These are phyloP conservation scores for Calonectria naviculata DNA, from an alignment of 2,329 filamentous ascomycete species.

Conservation along the genomic window DNA sequence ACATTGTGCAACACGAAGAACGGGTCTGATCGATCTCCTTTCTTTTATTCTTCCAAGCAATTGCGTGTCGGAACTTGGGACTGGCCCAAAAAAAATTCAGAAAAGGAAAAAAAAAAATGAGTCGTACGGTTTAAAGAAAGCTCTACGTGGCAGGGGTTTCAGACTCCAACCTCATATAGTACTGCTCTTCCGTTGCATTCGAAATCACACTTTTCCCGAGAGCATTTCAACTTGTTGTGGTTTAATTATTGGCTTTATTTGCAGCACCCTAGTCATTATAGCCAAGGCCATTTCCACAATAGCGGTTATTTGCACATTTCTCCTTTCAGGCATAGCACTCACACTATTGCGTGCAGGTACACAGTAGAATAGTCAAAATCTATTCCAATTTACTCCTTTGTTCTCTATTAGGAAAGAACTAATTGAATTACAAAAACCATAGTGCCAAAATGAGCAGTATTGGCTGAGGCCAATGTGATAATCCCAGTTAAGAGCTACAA, in stretches of 20 bases:
- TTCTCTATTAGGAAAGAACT: not conserved
- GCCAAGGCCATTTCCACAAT: not conserved
- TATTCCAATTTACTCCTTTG: not conserved
- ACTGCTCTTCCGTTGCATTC: not conserved
- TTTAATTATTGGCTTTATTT: too few relatives aligned
- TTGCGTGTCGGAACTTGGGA: not conserved
- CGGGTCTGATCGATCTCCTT: constrained; percentile 33
- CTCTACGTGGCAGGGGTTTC: too few relatives aligned
- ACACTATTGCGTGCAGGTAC: not conserved
- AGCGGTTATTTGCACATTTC: not conserved
- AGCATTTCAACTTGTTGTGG: not conserved
- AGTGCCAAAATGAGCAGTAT: not conserved
- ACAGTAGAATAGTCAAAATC: not conserved
- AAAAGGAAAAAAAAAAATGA: too few relatives aligned
- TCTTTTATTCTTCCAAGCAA: not conserved
- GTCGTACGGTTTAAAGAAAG: too few relatives aligned
- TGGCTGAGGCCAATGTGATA: not conserved
- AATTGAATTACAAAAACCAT: not conserved
- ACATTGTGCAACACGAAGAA: constrained; percentile 47
- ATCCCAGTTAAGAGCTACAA: constrained; percentile 25
- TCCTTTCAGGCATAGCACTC: not conserved
- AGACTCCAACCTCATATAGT: not conserved
- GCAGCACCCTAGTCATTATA: not conserved
- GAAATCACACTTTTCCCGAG: not conserved
- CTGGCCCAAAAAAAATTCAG: not conserved